Percentiles rank a stretch among this genome's conserved stretches.
Conservation (phyloP, 352 stramenopile genomes). For the Aphanomyces invadans region DNA sequence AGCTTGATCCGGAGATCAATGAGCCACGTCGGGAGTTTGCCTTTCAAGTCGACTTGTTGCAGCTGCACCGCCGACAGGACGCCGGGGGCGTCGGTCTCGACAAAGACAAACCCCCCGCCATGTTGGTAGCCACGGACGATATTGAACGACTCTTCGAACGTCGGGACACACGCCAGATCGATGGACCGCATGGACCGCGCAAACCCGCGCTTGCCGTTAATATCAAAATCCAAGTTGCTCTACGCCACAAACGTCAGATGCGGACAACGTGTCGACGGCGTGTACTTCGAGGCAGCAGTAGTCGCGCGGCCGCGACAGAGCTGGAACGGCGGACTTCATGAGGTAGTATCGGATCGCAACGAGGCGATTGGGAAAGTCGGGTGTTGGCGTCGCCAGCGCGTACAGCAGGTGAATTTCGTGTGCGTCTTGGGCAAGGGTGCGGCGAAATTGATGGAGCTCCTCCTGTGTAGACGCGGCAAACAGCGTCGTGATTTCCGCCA, state of each 20-base stretch:
- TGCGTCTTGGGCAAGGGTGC: conserved; percentile 30
- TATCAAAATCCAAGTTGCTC: conserved; percentile 23
- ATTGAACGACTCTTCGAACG: conserved; percentile 42
- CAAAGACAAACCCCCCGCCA: conserved; percentile 67
- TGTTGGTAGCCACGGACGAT: conserved; percentile 64
- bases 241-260: conserved; percentile 38
- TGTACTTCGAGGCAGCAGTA: conserved; percentile 74
- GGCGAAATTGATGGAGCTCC: conserved; percentile 29
- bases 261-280: conserved; percentile 26
- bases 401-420: conserved; percentile 69
- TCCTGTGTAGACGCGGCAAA: conserved; percentile 65
- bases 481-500: conserved; percentile 73
- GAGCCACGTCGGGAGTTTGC: conserved; percentile 21
- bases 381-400: conserved; percentile 45
- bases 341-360: conserved; percentile 65
- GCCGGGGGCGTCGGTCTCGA: conserved; percentile 42
- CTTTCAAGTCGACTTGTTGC: conserved; percentile 13
- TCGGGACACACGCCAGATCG: conserved; percentile 55
- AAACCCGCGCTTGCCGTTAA: conserved; percentile 59
- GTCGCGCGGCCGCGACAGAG: conserved; percentile 59
- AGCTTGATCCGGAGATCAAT: neutral
- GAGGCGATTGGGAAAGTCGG: conserved; percentile 67
- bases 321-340: conserved; percentile 43
- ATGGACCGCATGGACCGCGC: conserved; percentile 77
- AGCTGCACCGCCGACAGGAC: conserved; percentile 23